These are phyloP conservation scores for Marasmius fiardii DNA, from an alignment of 1,284 basidiomycete species.

Conservation along the genomic window DNA sequence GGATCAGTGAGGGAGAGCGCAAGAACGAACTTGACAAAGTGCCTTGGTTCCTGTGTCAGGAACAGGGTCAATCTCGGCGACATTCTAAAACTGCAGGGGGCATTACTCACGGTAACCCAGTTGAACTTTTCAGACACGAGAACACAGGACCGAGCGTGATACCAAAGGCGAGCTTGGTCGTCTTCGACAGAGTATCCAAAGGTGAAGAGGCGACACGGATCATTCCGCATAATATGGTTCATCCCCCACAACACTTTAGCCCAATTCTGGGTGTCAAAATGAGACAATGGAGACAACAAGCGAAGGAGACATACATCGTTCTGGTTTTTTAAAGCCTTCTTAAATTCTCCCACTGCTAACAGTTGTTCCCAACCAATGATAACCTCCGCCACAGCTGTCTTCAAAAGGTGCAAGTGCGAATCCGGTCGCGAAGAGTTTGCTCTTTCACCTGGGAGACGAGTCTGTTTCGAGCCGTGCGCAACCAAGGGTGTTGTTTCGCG, in stretches of 20 bases:
- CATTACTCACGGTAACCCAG: not conserved
- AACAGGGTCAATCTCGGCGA: not conserved
- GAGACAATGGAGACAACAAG: not conserved
- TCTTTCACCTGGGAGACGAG: not conserved
- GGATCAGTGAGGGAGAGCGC: not conserved
- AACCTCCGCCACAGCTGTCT: not conserved
- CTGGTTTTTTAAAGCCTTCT: not conserved
- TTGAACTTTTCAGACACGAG: not conserved
- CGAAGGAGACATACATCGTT: not conserved
- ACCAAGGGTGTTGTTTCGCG: no score
- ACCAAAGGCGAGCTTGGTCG: constrained; percentile 12
- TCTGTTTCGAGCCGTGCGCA: not conserved
- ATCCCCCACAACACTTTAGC: constrained; percentile 11
- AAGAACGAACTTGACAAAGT: not conserved
- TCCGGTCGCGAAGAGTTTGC: not conserved
- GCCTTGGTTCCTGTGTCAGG: not conserved
- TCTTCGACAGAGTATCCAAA: constrained; percentile 14
- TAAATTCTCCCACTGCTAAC: not conserved
- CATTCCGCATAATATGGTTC: constrained; percentile 12
- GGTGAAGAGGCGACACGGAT: constrained; percentile 15
- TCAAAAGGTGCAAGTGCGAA: not conserved
- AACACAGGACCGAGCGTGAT: not conserved
- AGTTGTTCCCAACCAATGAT: not conserved
- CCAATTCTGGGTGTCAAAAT: constrained; percentile 6
- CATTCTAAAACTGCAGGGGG: no score